Conservation (phyloP, 2,329 filamentous ascomycete genomes). For the Ceratocystis ficicola region DNA sequence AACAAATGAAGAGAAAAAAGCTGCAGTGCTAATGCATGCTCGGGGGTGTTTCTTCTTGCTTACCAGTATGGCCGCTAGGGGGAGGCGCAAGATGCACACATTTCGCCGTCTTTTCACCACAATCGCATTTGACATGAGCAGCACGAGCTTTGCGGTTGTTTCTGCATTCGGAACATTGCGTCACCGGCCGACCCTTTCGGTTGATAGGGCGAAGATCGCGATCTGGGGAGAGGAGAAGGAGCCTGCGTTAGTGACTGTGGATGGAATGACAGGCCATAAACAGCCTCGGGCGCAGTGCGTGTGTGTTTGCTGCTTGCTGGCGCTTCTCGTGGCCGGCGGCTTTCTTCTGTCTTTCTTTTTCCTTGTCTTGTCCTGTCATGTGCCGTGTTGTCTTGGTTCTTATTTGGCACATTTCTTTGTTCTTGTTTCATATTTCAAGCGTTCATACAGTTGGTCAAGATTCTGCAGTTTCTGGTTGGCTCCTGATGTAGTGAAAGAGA, state of each 20-base stretch:
- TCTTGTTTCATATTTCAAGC: conserved; percentile 4
- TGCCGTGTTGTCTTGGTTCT: background rate
- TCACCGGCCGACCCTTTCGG: conserved; percentile 83
- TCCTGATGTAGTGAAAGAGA: background rate
- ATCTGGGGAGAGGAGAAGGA: conserved; percentile 5
- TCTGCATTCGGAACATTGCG: conserved; percentile 95
- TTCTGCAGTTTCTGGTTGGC: background rate
- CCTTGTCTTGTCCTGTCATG: background rate
- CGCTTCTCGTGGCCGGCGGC: background rate
- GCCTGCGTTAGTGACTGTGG: conserved; percentile 8
- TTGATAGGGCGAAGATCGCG: conserved; percentile 21
- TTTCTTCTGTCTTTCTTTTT: conserved; percentile 7
- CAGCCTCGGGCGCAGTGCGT: background rate
- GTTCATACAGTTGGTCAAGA: background rate
- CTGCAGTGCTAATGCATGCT: background rate
- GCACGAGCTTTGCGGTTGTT: conserved; percentile 90
- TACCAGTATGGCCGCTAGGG: conserved; percentile 48
- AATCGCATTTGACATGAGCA: conserved; percentile 92
- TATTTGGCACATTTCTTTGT: background rate
- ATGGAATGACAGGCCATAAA: conserved; percentile 2
- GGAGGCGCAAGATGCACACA: conserved; percentile 48
- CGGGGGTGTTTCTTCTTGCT: conserved; percentile 27
- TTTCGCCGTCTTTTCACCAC: conserved; percentile 77
- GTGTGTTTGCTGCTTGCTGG: background rate
- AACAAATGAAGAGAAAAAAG: too few species aligned